phyloP scores from a whole-genome alignment of 768 basidiomycete species.

The Coprinopsis strossmayeri region DNA sequence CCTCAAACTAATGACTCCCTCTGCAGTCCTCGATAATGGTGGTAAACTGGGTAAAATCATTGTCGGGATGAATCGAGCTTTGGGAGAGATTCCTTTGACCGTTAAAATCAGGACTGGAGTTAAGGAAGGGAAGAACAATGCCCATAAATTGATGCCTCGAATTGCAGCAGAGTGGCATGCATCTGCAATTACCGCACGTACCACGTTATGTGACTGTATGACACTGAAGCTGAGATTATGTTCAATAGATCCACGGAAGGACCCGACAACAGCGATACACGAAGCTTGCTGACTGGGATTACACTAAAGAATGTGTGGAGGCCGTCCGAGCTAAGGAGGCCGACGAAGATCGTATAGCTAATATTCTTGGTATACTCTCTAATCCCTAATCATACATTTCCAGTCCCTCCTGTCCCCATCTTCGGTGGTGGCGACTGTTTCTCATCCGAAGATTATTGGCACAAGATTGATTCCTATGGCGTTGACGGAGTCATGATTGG shows the following conservation, averaged over 20 bases:
- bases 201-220: not conserved
- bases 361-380: not conserved
- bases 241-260: slow-evolving; percentile 82
- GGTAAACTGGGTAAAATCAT: slow-evolving; percentile 82
- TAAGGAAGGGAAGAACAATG: slow-evolving; percentile 78
- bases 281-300: slow-evolving; percentile 89
- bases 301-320: slow-evolving; percentile 83
- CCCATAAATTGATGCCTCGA: slow-evolving; percentile 88
- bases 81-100: slow-evolving; percentile 88
- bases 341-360: slow-evolving; percentile 60
- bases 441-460: slow-evolving; percentile 79
- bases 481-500: slow-evolving; percentile 97
- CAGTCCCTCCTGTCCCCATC: slow-evolving; percentile 84
- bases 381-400: not conserved
- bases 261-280: slow-evolving; percentile 94
- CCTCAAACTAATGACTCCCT: no score
- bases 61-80: slow-evolving; percentile 83
- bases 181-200: slow-evolving; percentile 37
- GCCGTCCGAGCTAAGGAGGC: slow-evolving; percentile 66
- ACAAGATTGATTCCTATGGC: slow-evolving; percentile 66
- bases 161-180: slow-evolving; percentile 47
- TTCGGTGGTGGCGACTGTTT: slow-evolving; percentile 97
- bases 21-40: slow-evolving; percentile 73
- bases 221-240: slow-evolving; percentile 1
- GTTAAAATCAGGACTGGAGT: slow-evolving; percentile 92